These are phyloP conservation scores for Kodamaea neixiangensis DNA, from an alignment of 805 yeast genomes.

Conservation along the genomic window DNA sequence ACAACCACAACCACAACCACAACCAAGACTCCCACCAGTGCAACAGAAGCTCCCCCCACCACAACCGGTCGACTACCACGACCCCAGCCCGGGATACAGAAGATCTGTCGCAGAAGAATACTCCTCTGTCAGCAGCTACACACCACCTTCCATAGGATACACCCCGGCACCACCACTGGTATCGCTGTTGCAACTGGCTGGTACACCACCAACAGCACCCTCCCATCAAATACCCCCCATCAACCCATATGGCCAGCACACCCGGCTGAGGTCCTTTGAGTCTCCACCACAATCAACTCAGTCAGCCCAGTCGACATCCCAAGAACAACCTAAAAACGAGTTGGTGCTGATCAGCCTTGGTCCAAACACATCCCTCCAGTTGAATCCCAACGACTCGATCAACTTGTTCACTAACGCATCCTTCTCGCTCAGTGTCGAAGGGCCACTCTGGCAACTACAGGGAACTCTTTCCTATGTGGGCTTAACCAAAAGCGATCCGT, in stretches of 20 bases:
- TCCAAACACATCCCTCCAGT: constrained; percentile 32
- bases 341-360: constrained; percentile 32
- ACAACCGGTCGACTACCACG: not conserved
- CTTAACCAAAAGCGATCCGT: constrained; percentile 42
- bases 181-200: not conserved
- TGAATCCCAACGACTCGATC: constrained; percentile 36
- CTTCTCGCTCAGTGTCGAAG: constrained; percentile 36
- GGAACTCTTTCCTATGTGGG: constrained; percentile 44
- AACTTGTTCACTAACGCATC: constrained; percentile 37
- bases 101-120: not conserved
- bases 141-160: not conserved
- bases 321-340: not conserved
- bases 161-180: not conserved
- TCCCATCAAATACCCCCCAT: not conserved
- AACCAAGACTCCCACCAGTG: constrained; percentile 1
- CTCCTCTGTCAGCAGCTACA: not conserved
- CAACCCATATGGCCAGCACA: not conserved
- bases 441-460: constrained; percentile 40
- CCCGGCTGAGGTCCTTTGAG: not conserved
- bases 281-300: not conserved
- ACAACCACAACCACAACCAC: not conserved
- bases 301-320: not conserved
- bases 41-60: constrained; percentile 6
- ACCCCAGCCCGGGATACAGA: not conserved
- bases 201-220: not conserved